Evolutionary conservation across 768 basidiomycete species (phyloP), one percentile per base, ranked within the genome.

Genomic region (Tubosaeta brunneosetosa): DNA sequence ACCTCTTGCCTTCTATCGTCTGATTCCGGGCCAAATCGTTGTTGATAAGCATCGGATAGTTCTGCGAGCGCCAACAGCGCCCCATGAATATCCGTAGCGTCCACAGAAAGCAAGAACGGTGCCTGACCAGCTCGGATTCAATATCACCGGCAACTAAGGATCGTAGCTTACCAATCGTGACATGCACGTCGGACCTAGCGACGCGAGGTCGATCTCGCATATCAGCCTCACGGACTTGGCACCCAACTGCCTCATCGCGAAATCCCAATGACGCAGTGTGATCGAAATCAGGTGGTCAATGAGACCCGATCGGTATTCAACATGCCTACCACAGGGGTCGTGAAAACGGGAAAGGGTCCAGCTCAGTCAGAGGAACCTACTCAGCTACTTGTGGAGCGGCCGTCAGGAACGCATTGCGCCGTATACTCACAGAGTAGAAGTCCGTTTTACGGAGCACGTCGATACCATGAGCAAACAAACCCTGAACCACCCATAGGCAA

Each of bases 401-500:
- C 14, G 77, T 69, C n/a, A 91, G 71, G 66, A 93, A 97, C 0
- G 95, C 85, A 57, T 91, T 88, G 57, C 86, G 78, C 48, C 91
- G 74, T 25, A 91, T 76, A 60, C 93, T 90, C 53, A 98, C 88
- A 37, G 92, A 86, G 72, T 92, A 97, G 69, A 97, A 98, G 72
- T 99, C 97, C 0, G 90, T 91, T 66, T 91, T 89, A 38, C 85
- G 79, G 42, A 99, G 74, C 25, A 97, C 88, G 63, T 93, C 91
- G 56, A 99, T 97, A 2, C 97, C 97, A 71, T 95, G 87, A 42
- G 91, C 85, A 66, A 97, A 94, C 49, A 94, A 71, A 55, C 81
- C 85, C 95, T 98, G 62, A 27, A 55, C 53, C 63, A 55, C 53
- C 65, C 62, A 50, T 49, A 38, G 56, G 38, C 54, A 50, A 50